phyloP scores from a whole-genome alignment of 805 yeast species.

The Pichia ethanolica region DNA sequence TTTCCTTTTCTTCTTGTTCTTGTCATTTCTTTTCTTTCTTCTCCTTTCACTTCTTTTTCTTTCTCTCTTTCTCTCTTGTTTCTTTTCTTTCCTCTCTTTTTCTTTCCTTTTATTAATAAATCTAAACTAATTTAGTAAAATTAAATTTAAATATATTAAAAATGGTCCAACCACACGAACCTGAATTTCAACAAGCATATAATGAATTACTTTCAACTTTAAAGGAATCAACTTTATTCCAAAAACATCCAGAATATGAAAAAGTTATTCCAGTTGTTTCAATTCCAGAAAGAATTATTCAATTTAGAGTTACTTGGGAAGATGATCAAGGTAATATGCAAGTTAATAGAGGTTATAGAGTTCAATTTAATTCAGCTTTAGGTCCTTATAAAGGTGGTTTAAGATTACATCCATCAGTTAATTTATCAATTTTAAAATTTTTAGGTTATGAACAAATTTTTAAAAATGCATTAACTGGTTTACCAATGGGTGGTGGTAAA shows the following conservation, averaged over 20 bases:
- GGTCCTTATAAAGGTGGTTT: constrained; percentile 99
- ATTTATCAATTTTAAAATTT: constrained; percentile 89
- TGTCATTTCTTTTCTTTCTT: not conserved
- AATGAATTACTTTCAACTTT: constrained; percentile 84
- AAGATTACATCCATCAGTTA: constrained; percentile 96
- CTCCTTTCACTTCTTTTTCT: constrained; percentile 1
- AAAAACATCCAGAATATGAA: constrained; percentile 82
- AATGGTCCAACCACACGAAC: constrained; percentile 86
- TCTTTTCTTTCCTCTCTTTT: not conserved
- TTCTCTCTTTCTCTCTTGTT: not conserved
- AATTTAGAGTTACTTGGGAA: constrained; percentile 98
- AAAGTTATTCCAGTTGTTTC: constrained; percentile 85
- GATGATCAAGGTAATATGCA: constrained; percentile 86
- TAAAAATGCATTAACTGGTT: constrained; percentile 96
- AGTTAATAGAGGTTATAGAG: constrained; percentile 97
- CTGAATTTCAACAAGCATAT: constrained; percentile 98
- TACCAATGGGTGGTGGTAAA: constrained; percentile 98
- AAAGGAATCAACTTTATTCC: constrained; percentile 85
- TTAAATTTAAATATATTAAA: constrained; percentile 3
- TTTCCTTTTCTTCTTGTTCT: not conserved
- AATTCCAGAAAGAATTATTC: constrained; percentile 92
- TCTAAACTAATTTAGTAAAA: too few relatives aligned
- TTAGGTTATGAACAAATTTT: constrained; percentile 97
- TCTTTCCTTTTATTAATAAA: too few relatives aligned
- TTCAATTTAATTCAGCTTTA: constrained; percentile 94